A percentile compares a stretch with the other conserved stretches of the same genome.
phyloP scores from a whole-genome alignment of 768 basidiomycete species.

The Hypsizygus marmoreus region DNA sequence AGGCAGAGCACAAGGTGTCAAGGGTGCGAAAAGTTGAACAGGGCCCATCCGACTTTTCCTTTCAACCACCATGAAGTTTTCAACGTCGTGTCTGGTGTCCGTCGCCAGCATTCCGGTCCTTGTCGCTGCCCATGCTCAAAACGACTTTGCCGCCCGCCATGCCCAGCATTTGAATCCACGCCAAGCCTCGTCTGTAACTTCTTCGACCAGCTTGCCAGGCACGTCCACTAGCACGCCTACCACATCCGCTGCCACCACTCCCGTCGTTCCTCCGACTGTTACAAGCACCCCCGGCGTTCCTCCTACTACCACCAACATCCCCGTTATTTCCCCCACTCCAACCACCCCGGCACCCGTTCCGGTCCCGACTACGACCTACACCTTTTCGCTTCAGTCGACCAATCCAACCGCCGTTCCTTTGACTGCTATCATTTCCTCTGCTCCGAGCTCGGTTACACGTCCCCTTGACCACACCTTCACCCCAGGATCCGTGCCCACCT shows the following conservation, averaged over 20 bases:
- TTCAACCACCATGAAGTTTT: constrained; percentile 35
- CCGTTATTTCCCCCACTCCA: constrained; percentile 10
- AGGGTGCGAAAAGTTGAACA: not conserved
- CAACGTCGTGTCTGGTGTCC: constrained; percentile 27
- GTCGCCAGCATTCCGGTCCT: constrained; percentile 40
- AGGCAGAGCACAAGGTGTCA: not conserved
- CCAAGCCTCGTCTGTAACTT: constrained; percentile 30
- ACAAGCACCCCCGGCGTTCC: constrained; percentile 9
- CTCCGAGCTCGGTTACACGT: constrained; percentile 42
- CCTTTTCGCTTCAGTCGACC: constrained; percentile 47
- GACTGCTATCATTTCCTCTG: constrained; percentile 45
- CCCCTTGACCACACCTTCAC: constrained; percentile 48
- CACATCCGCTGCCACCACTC: constrained; percentile 2
- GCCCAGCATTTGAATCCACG: constrained; percentile 31
- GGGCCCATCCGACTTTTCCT: constrained; percentile 3
- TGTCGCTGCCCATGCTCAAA: constrained; percentile 38
- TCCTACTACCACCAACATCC: constrained; percentile 3
- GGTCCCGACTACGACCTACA: constrained; percentile 33
- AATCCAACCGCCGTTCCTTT: constrained; percentile 68
- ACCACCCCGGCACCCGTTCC: constrained; percentile 20
- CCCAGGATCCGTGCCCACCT: constrained; percentile 53
- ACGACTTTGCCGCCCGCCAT: constrained; percentile 14
- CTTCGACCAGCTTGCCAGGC: constrained; percentile 20
- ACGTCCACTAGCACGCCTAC: constrained; percentile 5
- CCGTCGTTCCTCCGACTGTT: constrained; percentile 3